Conservation (phyloP, 1,139 yeast species). For the Blastobotrys petasosporus region DNA sequence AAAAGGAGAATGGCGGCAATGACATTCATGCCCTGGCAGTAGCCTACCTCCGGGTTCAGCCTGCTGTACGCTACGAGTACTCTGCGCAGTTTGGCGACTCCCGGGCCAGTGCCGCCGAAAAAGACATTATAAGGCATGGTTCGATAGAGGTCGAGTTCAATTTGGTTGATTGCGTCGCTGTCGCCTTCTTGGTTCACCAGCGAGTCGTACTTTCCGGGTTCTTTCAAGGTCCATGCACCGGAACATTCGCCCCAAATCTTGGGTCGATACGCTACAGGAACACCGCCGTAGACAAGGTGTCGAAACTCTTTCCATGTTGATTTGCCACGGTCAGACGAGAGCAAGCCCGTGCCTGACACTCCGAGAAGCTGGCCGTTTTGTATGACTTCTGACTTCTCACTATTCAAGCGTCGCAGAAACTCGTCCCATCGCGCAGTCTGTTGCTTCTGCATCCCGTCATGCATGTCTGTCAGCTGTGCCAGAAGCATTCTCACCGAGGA, state of each 20-base stretch:
- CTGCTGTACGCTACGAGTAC: conserved; percentile 51
- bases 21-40: conserved; percentile 61
- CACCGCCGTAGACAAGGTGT: conserved; percentile 40
- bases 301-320: conserved; percentile 35
- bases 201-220: conserved; percentile 47
- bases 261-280: conserved; percentile 46
- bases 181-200: conserved; percentile 22
- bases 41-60: conserved; percentile 47
- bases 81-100: conserved; percentile 43
- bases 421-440: conserved; percentile 35
- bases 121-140: conserved; percentile 54
- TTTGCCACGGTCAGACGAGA: conserved; percentile 15
- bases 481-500: conserved; percentile 30
- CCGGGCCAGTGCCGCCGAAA: conserved; percentile 53
- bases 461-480: conserved; percentile 31
- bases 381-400: conserved; percentile 16
- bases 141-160: conserved; percentile 49
- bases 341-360: conserved; percentile 33
- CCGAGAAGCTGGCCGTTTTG: conserved; percentile 39
- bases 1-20: conserved; percentile 49
- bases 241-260: conserved; percentile 51
- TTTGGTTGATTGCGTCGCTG: conserved; percentile 42
- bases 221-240: conserved; percentile 44
- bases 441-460: conserved; percentile 29
- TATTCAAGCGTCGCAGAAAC: conserved; percentile 28